Percentiles rank a stretch among this genome's conserved stretches.
phyloP scores from a whole-genome alignment of 2,329 filamentous ascomycete genomes.

The Arthrobotrys entomopaga region DNA sequence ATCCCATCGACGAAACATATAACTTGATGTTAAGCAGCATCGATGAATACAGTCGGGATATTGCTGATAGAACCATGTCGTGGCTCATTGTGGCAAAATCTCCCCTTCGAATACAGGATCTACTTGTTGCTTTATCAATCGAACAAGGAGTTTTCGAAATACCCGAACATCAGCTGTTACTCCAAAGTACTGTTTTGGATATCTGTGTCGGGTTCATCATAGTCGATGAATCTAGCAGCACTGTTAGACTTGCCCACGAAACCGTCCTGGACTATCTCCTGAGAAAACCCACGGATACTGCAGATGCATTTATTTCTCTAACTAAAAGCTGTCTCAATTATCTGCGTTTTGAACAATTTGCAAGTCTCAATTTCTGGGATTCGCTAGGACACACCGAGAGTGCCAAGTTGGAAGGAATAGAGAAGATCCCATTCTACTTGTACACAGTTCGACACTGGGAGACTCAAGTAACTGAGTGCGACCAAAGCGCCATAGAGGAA shows the following conservation, averaged over 20 bases:
- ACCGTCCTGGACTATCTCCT: neutral
- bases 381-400: neutral
- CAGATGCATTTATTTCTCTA: neutral
- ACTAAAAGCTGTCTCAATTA: neutral
- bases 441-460: neutral
- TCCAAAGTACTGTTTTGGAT: neutral
- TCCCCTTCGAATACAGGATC: neutral
- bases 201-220: neutral
- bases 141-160: neutral
- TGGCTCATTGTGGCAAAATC: neutral
- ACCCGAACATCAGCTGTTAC: neutral
- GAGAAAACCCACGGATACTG: neutral
- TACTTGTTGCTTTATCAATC: neutral
- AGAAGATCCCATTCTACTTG: neutral
- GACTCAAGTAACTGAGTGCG: neutral
- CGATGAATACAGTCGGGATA: constrained; percentile 12
- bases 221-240: neutral
- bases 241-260: neutral
- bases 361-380: neutral
- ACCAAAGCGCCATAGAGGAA: neutral
- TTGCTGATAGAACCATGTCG: neutral
- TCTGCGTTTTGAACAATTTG: neutral
- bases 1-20: constrained; percentile 14
- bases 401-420: neutral
- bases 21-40: constrained; percentile 19